phyloP scores from a whole-genome alignment of 306 rosid species.

The Heteromeles arbutifolia region DNA sequence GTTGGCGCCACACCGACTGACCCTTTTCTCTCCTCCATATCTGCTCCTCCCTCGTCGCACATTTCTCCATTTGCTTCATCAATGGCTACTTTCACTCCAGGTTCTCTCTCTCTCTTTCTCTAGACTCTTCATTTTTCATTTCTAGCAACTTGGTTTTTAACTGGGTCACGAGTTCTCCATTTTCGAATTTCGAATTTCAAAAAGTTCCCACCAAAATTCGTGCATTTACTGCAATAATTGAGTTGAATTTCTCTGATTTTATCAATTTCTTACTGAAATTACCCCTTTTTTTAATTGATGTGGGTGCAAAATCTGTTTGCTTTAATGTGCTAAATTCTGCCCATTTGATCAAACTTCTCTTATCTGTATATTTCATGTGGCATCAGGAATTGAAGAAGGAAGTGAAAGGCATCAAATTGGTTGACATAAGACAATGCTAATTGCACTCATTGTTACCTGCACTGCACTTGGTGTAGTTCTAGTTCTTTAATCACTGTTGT shows the following conservation, averaged over 20 bases:
- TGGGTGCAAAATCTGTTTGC: neutral
- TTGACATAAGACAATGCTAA: constrained; percentile 50
- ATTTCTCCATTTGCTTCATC: constrained; percentile 40
- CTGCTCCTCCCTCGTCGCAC: constrained; percentile 30
- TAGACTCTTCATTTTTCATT: constrained; percentile 5
- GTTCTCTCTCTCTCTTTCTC: constrained; percentile 16
- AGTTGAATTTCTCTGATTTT: neutral
- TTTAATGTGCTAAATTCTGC: neutral
- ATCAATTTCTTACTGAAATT: neutral
- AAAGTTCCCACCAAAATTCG: constrained; percentile 3
- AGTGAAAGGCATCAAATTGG: constrained; percentile 32
- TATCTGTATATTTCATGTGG: constrained; percentile 1
- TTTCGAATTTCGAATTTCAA: constrained; percentile 39
- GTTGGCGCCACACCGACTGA: constrained; percentile 28
- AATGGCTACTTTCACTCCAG: constrained; percentile 60
- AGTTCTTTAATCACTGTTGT: constrained; percentile 31
- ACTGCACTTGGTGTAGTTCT: constrained; percentile 34
- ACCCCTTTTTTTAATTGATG: neutral
- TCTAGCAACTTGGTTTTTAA: constrained; percentile 9
- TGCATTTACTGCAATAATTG: constrained; percentile 24
- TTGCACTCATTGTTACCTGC: constrained; percentile 39
- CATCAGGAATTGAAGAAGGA: constrained; percentile 41
- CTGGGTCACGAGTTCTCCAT: constrained; percentile 13
- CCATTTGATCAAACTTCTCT: neutral
- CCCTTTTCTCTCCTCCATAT: constrained; percentile 26